phyloP scores from a whole-genome alignment of 257 asterid species.

The Scutellaria minor region DNA sequence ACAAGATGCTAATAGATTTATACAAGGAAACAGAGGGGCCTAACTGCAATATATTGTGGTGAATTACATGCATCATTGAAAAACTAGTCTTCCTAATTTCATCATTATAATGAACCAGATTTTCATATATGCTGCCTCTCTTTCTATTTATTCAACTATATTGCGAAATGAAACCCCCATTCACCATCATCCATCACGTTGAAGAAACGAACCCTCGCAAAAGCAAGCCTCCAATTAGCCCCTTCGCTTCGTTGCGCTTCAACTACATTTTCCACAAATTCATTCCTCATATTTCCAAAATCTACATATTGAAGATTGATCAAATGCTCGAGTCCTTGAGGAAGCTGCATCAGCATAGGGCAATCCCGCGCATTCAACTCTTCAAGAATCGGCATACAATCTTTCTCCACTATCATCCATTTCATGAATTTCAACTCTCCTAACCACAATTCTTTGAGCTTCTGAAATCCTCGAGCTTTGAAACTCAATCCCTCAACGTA shows the following conservation, averaged over 20 bases:
- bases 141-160: too few relatives aligned
- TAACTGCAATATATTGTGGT: conserved; percentile 34
- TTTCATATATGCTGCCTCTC: too few relatives aligned
- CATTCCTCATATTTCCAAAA: neutral
- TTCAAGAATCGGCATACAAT: conserved; percentile 15
- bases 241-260: too few relatives aligned
- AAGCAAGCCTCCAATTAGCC: conserved; percentile 21
- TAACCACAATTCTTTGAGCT: neutral
- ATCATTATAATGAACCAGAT: too few relatives aligned
- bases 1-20: conserved; percentile 10
- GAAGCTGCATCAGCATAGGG: neutral
- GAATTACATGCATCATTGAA: conserved; percentile 64
- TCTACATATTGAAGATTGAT: neutral
- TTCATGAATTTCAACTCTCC: conserved; percentile 10
- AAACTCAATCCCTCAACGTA: conserved; percentile 21
- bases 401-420: conserved; percentile 31
- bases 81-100: conserved; percentile 24
- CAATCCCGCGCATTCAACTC: neutral
- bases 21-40: neutral
- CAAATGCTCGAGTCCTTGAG: conserved; percentile 28
- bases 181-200: too few relatives aligned
- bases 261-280: neutral
- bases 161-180: too few relatives aligned
- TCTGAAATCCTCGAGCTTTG: neutral
- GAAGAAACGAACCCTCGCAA: neutral